Evolutionary conservation across 2,329 filamentous ascomycete genomes (phyloP), one percentile per base, ranked within the genome.

Genomic region (Malbranchea cinnamomea): DNA sequence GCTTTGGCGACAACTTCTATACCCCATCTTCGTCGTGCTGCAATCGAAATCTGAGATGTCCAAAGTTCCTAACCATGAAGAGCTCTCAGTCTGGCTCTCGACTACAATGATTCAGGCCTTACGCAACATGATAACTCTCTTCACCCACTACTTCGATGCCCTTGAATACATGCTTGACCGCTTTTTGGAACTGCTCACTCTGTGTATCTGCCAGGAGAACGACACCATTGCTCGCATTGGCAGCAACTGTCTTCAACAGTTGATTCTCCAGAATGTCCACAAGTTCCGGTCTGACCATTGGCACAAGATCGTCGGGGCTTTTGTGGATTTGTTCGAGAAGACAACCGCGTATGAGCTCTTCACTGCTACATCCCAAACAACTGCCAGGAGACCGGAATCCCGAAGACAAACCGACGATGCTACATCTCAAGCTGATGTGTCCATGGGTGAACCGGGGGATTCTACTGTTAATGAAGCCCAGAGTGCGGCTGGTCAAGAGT

Each of bases 21-120:
- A 93, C 44, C 91, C 89, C 1, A 99, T 98, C 42, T 99, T 99
- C 59, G 85, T 95, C 68, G 91, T 98, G 2, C 60, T 99, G 24
- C 84, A 92, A 42, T 94, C 89, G 11, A 83, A 89, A 40, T 91
- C 87, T 0, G 89, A 98, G 52, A 91, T 95, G 78, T 78, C 78
- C 15, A 94, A 94, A 48, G 85, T 87, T 9, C 70, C 87, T 20
- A 95, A 87, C 47, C 85, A 94, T 46, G 91, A 98, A 54, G 89
- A 98, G 49, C 67, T 95, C 12, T 95, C 89, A 0, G 89, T 99
- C 2, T 99, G 89, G 89, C 67, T 99, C 14, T 95, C 89, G 1
- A 98, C 89, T 0, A 99, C 89, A 6, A 94, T 99, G 82, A 98
- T 99, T 23, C 89, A 99, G 53, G 89, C 89, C 2, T 63, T 99